These are phyloP conservation scores for Begonia loranthoides DNA, from an alignment of 306 rosid genomes.

Conservation along the genomic window DNA sequence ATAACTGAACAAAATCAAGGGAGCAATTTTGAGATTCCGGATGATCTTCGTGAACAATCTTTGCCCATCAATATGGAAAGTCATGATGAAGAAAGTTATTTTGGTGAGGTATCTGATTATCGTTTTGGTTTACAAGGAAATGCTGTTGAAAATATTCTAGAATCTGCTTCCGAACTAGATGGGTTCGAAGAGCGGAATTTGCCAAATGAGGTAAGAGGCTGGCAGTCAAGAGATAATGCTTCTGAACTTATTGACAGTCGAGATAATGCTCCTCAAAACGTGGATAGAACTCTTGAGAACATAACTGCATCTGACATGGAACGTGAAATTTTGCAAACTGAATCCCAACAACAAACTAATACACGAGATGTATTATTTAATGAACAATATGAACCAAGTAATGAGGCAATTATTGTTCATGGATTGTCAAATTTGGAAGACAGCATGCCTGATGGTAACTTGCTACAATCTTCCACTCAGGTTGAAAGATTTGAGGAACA, in stretches of 20 bases:
- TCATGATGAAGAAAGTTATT: constrained; percentile 15
- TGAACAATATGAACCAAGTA: constrained; percentile 33
- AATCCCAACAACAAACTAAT: constrained; percentile 21
- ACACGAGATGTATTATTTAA: constrained; percentile 18
- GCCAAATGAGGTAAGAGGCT: constrained; percentile 21
- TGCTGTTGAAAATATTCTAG: constrained; percentile 24
- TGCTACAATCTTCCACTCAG: constrained; percentile 27
- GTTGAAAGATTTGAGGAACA: constrained; percentile 40
- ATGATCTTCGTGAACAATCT: constrained; percentile 28
- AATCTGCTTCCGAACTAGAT: constrained; percentile 25
- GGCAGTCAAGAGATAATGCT: constrained; percentile 8
- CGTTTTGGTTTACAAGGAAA: constrained; percentile 23
- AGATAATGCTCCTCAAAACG: constrained; percentile 21
- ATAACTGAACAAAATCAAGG: constrained; percentile 28
- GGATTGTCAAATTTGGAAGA: constrained; percentile 20
- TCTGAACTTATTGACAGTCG: constrained; percentile 16
- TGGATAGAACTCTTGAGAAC: constrained; percentile 23
- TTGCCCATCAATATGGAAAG: constrained; percentile 21
- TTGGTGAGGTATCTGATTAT: constrained; percentile 22
- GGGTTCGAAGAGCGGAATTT: constrained; percentile 22
- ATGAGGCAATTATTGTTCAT: constrained; percentile 17
- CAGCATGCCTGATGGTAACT: constrained; percentile 18
- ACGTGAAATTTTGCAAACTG: constrained; percentile 26
- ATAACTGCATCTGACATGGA: constrained; percentile 13
- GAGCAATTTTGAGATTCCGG: constrained; percentile 23